Evolutionary conservation across 192 early-diverging fungal genomes (phyloP).

Genomic region (Helicostylum pulchrum): DNA sequence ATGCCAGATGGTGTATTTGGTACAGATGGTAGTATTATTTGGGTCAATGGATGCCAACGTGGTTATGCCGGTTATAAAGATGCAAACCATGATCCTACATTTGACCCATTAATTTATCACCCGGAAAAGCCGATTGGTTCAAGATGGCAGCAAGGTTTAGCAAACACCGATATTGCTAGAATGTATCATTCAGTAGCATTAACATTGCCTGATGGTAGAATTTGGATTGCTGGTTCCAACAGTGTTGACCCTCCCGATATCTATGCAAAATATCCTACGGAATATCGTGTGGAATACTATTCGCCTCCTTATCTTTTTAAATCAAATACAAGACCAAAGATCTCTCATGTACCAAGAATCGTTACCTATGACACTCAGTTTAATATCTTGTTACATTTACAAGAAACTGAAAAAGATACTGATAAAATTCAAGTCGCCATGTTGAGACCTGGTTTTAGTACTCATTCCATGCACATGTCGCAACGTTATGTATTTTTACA

Average conservation of each 20-base stretch:
- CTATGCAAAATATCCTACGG: conserved; percentile 38
- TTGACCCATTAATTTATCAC: conserved; percentile 56
- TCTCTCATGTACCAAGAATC: conserved; percentile 37
- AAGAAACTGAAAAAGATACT: conserved; percentile 19
- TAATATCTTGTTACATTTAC: conserved; percentile 37
- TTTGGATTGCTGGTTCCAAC: conserved; percentile 50
- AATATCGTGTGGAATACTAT: conserved; percentile 53
- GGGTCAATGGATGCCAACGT: conserved; percentile 60
- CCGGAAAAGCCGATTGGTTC: conserved; percentile 38
- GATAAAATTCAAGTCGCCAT: conserved; percentile 39
- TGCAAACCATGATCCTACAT: conserved; percentile 45
- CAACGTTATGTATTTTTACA: conserved; percentile 46
- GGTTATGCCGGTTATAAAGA: conserved; percentile 55
- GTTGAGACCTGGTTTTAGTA: conserved; percentile 48
- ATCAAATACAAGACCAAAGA: conserved; percentile 27
- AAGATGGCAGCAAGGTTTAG: conserved; percentile 38
- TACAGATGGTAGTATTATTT: conserved; percentile 54
- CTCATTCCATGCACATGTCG: conserved; percentile 54
- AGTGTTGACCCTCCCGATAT: conserved; percentile 38
- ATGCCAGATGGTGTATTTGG: conserved; percentile 54
- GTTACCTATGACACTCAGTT: conserved; percentile 35
- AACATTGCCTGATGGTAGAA: conserved; percentile 46
- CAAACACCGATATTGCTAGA: conserved; percentile 50
- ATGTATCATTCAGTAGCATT: conserved; percentile 65
- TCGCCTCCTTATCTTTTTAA: conserved; percentile 52